Evolutionary conservation across 192 early-diverging fungal species (phyloP), one percentile per base, ranked within the genome.

Genomic region (Linnemannia schmuckeri): DNA sequence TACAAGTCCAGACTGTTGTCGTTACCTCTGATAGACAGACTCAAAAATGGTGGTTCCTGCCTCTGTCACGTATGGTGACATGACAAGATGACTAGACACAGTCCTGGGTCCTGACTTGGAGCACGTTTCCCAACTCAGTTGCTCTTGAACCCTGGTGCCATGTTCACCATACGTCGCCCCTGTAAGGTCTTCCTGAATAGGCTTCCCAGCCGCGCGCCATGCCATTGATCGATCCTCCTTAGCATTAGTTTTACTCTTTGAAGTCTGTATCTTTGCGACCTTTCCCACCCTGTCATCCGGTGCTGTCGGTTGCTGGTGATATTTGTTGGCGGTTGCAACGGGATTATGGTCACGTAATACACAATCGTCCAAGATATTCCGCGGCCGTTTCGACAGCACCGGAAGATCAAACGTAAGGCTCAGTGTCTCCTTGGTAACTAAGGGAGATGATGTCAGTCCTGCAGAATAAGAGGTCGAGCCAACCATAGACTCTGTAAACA

Each of bases 341-440:
- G 37, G 22, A 54, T 13, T n/a, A 6, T 38, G 47, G 3, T 74
- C 72, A 44, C 38, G 57, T 27, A 41, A 1, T 27, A 40, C 18
- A 44, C 71, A 78, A 1, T 85, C 78, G 42, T 85, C 83, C 55
- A 85, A 12, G 20, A 80, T 85, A 76, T 85, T 70, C 74, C 78
- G 47, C 24, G 83, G 78, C 30, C 83, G 77, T 49, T 85, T 85
- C 4, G 63, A 38, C 42, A 85, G 42, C 1, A 78, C 44, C 27
- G 83, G 83, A 1, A 85, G 70, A n/a, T 85, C 83, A 17, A 85
- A 76, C 0, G 15, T 0, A 18, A 85, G 47, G 30, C 73, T 72
- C 13, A 70, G 70, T 20, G 83, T 41, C 30, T 55, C 42, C 54
- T 54, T 72, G 12, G 27, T 30, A 22, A 37, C 6, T 35, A 17